A percentile compares a stretch with the other conserved stretches of the same genome.
phyloP scores from a whole-genome alignment of 257 asterid genomes.

The Mitragyna speciosa region DNA sequence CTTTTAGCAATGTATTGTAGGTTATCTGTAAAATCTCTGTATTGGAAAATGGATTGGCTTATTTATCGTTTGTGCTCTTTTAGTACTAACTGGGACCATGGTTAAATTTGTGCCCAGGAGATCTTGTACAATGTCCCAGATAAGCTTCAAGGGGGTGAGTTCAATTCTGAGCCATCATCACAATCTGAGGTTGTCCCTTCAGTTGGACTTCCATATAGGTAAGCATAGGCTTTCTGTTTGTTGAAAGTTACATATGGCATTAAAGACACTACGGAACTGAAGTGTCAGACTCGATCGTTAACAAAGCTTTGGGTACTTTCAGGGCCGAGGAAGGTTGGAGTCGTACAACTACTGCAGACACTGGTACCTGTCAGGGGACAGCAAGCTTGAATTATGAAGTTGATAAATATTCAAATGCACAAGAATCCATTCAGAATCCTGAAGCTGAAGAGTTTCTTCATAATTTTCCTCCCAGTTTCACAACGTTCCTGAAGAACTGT shows the following conservation, averaged over 20 bases:
- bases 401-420: constrained; percentile 37
- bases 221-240: constrained; percentile 2
- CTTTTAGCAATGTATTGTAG: no score
- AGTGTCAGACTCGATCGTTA: neutral
- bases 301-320: constrained; percentile 4
- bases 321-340: constrained; percentile 42
- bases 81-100: neutral
- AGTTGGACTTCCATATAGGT: constrained; percentile 46
- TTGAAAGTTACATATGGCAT: neutral
- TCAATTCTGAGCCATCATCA: constrained; percentile 49
- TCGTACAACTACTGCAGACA: constrained; percentile 39
- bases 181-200: constrained; percentile 64
- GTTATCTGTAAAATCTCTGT: neutral
- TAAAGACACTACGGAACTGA: neutral
- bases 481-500: constrained; percentile 63
- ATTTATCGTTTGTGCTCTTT: constrained; percentile 10
- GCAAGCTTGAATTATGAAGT: constrained; percentile 30
- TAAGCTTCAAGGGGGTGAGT: constrained; percentile 34
- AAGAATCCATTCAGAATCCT: constrained; percentile 27
- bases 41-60: neutral
- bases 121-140: constrained; percentile 35
- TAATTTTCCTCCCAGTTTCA: constrained; percentile 76
- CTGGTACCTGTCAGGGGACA: constrained; percentile 32
- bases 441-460: constrained; percentile 41
- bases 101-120: constrained; percentile 36